A percentile compares a stretch with the other conserved stretches of the same genome.
Conservation (phyloP, 805 yeast genomes). For the Saccharomycodes ludwigii region DNA sequence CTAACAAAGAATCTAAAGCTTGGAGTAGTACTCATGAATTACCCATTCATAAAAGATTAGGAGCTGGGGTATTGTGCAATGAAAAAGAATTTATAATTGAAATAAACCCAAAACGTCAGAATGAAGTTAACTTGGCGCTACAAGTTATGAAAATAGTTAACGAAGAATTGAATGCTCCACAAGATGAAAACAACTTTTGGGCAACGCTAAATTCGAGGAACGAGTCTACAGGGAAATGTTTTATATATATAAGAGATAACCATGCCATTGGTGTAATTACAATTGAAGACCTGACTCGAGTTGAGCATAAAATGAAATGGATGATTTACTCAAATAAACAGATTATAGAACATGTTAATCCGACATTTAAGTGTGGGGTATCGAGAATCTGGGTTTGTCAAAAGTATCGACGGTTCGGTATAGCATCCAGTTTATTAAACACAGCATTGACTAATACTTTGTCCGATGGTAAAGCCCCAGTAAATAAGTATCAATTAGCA, state of each 20-base stretch:
- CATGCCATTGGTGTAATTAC: constrained; percentile 46
- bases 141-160: constrained; percentile 43
- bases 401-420: constrained; percentile 35
- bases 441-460: constrained; percentile 32
- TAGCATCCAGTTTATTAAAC: constrained; percentile 35
- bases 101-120: constrained; percentile 20
- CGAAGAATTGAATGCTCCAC: constrained; percentile 47
- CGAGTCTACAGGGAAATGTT: constrained; percentile 30
- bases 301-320: constrained; percentile 40
- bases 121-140: constrained; percentile 24
- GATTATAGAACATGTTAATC: constrained; percentile 34
- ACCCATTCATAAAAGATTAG: too few species aligned
- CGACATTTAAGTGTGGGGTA: constrained; percentile 32
- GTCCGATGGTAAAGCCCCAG: constrained; percentile 31
- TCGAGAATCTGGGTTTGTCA: constrained; percentile 37
- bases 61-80: too few species aligned
- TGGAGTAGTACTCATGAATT: neutral
- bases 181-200: constrained; percentile 32
- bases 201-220: constrained; percentile 5
- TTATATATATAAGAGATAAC: constrained; percentile 32
- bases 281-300: constrained; percentile 28
- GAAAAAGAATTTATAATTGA: constrained; percentile 22
- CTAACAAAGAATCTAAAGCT: neutral
- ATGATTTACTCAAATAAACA: constrained; percentile 40
- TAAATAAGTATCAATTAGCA: constrained; percentile 36